phyloP scores from a whole-genome alignment of 805 yeast species.

The Barnettozyma sp. region DNA sequence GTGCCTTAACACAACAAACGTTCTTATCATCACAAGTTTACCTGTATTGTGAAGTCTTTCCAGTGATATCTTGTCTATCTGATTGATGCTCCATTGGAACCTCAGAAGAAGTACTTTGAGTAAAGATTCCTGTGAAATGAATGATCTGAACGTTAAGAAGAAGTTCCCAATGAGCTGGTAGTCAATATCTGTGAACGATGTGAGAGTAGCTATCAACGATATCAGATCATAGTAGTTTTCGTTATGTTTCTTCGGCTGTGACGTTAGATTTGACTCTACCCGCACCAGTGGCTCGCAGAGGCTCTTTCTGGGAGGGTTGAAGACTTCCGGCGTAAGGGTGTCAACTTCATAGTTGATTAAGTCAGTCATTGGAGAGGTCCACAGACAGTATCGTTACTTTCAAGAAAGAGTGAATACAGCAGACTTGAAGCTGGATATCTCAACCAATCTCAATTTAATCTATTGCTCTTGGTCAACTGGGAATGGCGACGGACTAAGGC shows the following conservation, averaged over 20 bases:
- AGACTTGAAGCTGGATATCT: not conserved
- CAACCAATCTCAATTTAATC: too few species aligned
- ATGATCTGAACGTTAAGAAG: conserved; percentile 74
- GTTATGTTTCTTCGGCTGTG: not conserved
- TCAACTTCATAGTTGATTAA: conserved; percentile 8
- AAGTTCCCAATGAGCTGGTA: conserved; percentile 79
- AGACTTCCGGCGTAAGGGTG: not conserved
- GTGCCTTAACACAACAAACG: conserved; percentile 82
- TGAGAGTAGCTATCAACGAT: conserved; percentile 15
- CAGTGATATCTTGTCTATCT: conserved; percentile 22
- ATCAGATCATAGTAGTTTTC: conserved; percentile 7
- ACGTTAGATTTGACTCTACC: not conserved
- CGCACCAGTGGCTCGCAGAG: not conserved
- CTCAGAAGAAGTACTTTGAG: conserved; percentile 57
- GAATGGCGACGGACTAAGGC: too few species aligned
- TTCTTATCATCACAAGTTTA: conserved; percentile 62
- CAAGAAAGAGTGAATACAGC: not conserved
- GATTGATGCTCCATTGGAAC: conserved; percentile 62
- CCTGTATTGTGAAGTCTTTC: conserved; percentile 41
- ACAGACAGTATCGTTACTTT: too few species aligned
- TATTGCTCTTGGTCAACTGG: too few species aligned
- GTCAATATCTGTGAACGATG: conserved; percentile 39
- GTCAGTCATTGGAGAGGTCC: conserved; percentile 6
- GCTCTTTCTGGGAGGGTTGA: conserved; percentile 8
- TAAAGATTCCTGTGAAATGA: conserved; percentile 50